phyloP scores from a whole-genome alignment of 768 basidiomycete genomes.

The Lentinula detonsa region DNA sequence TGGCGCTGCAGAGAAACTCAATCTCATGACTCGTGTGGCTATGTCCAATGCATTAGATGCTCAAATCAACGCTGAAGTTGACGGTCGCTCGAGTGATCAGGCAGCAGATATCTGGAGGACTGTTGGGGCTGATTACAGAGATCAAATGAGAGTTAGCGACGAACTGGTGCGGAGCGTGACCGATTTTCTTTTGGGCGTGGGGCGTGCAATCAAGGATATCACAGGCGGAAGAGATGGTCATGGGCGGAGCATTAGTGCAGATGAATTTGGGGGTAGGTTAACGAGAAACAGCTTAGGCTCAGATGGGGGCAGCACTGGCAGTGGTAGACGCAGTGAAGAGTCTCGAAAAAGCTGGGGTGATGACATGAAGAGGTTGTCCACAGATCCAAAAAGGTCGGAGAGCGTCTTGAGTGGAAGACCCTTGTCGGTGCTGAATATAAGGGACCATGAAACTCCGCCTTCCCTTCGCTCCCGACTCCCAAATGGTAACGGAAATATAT shows the following conservation, averaged over 20 bases:
- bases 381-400: conserved; percentile 24
- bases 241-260: conserved; percentile 47
- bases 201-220: conserved; percentile 60
- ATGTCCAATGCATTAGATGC: conserved; percentile 59
- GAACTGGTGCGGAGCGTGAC: conserved; percentile 76
- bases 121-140: conserved; percentile 68
- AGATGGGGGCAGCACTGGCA: conserved; percentile 19
- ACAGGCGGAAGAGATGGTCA: conserved; percentile 31
- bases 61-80: conserved; percentile 74
- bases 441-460: conserved; percentile 16
- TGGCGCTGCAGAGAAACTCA: conserved; percentile 59
- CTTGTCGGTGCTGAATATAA: conserved; percentile 22
- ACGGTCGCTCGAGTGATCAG: conserved; percentile 27
- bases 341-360: conserved; percentile 47
- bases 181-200: conserved; percentile 68
- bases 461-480: conserved; percentile 16
- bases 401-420: conserved; percentile 25
- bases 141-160: conserved; percentile 66
- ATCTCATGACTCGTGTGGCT: conserved; percentile 49
- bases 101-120: conserved; percentile 59
- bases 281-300: conserved; percentile 25
- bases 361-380: conserved; percentile 10
- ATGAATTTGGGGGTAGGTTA: conserved; percentile 34
- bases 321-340: conserved; percentile 46
- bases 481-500: neutral